Conservation (phyloP, 106 monocot species). For the Triglochin maritima region DNA sequence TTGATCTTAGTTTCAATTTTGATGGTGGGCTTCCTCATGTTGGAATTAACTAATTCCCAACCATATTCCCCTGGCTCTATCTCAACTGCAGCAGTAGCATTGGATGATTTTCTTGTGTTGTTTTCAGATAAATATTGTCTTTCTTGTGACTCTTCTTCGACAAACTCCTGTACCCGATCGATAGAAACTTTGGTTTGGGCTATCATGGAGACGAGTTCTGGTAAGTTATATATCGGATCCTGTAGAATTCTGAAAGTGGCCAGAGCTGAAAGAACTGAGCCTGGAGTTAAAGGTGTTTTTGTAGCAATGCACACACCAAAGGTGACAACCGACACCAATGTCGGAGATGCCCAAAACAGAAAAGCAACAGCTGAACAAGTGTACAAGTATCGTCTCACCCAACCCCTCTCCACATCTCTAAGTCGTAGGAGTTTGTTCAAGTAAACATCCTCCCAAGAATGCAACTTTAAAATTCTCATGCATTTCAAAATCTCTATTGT, state of each 20-base stretch:
- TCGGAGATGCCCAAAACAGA: slow-evolving; percentile 86
- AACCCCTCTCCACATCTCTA: slow-evolving; percentile 44
- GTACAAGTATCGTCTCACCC: slow-evolving; percentile 57
- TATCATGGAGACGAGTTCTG: slow-evolving; percentile 62
- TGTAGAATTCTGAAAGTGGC: slow-evolving; percentile 81
- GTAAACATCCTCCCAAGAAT: slow-evolving; percentile 67
- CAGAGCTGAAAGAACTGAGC: slow-evolving; percentile 69
- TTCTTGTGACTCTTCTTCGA: slow-evolving; percentile 25
- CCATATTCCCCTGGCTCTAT: slow-evolving; percentile 60
- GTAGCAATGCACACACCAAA: slow-evolving; percentile 57
- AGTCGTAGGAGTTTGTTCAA: slow-evolving; percentile 39
- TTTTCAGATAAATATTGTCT: background rate
- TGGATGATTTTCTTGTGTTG: slow-evolving; percentile 1
- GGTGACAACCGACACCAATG: slow-evolving; percentile 55
- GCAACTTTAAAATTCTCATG: slow-evolving; percentile 69
- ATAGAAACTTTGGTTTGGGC: slow-evolving; percentile 78
- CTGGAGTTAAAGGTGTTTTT: slow-evolving; percentile 44
- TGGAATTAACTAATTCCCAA: slow-evolving; percentile 30
- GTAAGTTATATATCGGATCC: slow-evolving; percentile 86
- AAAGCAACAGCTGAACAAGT: slow-evolving; percentile 57
- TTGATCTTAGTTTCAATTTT: slow-evolving; percentile 38
- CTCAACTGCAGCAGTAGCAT: slow-evolving; percentile 23
- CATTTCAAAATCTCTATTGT: slow-evolving; percentile 58
- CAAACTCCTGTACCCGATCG: slow-evolving; percentile 53
- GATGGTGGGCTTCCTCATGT: slow-evolving; percentile 22